These are phyloP conservation scores for Xanthoconium separans DNA, from an alignment of 1,284 basidiomycete species.

Conservation along the genomic window DNA sequence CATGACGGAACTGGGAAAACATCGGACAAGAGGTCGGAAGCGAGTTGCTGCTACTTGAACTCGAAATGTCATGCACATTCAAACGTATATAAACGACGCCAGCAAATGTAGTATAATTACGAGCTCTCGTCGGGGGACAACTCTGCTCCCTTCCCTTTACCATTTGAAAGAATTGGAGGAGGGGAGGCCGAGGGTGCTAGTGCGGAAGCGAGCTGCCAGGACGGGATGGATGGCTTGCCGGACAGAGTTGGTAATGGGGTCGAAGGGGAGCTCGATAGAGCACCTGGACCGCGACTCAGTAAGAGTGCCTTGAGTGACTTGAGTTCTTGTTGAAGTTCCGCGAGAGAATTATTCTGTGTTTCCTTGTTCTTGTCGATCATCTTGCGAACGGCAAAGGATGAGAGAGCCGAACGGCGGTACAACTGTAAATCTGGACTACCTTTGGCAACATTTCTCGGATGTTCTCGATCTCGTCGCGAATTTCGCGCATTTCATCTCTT, in stretches of 20 bases:
- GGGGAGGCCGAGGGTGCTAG: constrained; percentile 24
- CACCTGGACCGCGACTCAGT: constrained; percentile 55
- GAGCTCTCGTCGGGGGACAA: constrained; percentile 12
- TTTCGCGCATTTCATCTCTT: constrained; percentile 88
- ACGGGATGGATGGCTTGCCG: constrained; percentile 77
- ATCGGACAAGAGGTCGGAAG: constrained; percentile 33
- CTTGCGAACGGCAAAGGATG: constrained; percentile 39
- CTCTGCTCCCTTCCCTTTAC: constrained; percentile 49
- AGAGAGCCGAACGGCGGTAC: constrained; percentile 2
- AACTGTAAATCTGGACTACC: constrained; percentile 43
- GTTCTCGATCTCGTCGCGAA: constrained; percentile 88
- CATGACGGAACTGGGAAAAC: constrained; percentile 65
- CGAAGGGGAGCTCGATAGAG: constrained; percentile 46
- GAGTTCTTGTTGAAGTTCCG: constrained; percentile 90
- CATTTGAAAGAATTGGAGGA: constrained; percentile 27
- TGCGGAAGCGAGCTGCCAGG: constrained; percentile 69
- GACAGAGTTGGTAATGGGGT: constrained; percentile 45
- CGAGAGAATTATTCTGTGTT: constrained; percentile 72
- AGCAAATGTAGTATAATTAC: constrained; percentile 9
- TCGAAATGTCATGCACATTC: neutral
- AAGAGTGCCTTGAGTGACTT: constrained; percentile 93
- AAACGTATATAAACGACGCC: constrained; percentile 2
- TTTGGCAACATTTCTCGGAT: constrained; percentile 91
- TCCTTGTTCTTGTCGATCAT: constrained; percentile 95
- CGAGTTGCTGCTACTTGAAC: too few relatives aligned